Percentiles rank a stretch among this genome's conserved stretches.
Evolutionary conservation across 345 rosid genomes (phyloP).

Genomic region (Euphorbia lathyris): DNA sequence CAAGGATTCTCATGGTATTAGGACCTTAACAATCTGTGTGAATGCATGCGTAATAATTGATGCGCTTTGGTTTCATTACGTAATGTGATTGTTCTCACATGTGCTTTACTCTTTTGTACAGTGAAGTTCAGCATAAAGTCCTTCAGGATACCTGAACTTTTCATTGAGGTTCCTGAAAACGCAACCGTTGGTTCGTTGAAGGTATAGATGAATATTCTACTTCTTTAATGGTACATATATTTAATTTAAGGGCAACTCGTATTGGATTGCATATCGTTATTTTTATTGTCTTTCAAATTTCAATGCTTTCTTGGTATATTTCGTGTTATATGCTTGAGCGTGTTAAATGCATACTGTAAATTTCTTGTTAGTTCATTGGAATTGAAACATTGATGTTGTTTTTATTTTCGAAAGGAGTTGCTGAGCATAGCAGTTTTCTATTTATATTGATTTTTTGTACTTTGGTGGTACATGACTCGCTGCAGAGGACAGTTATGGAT

Average conservation of each 20-base stretch:
- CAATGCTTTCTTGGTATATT: not conserved
- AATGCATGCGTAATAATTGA: constrained; percentile 14
- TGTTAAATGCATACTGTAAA: not conserved
- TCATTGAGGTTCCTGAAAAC: constrained; percentile 79
- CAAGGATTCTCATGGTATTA: constrained; percentile 70
- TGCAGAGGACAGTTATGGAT: constrained; percentile 77
- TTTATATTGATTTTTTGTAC: constrained; percentile 11
- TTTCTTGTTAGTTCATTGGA: not conserved
- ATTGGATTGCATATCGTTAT: not conserved
- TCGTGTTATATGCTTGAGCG: not conserved
- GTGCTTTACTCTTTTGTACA: constrained; percentile 38
- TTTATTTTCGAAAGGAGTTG: not conserved
- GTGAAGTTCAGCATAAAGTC: constrained; percentile 92
- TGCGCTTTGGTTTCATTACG: constrained; percentile 11
- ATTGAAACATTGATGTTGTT: not conserved
- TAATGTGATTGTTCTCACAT: constrained; percentile 26
- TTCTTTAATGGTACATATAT: not conserved
- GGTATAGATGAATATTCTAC: constrained; percentile 39
- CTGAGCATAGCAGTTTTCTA: not conserved
- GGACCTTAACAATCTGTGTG: constrained; percentile 10
- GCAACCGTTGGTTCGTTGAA: constrained; percentile 82
- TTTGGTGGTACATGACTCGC: constrained; percentile 2
- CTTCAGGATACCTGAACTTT: constrained; percentile 82
- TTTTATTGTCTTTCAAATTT: not conserved
- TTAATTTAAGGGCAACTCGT: not conserved